These are phyloP conservation scores for Herpomyces periplanetae DNA, from an alignment of 2,329 filamentous ascomycete species.

Conservation along the genomic window DNA sequence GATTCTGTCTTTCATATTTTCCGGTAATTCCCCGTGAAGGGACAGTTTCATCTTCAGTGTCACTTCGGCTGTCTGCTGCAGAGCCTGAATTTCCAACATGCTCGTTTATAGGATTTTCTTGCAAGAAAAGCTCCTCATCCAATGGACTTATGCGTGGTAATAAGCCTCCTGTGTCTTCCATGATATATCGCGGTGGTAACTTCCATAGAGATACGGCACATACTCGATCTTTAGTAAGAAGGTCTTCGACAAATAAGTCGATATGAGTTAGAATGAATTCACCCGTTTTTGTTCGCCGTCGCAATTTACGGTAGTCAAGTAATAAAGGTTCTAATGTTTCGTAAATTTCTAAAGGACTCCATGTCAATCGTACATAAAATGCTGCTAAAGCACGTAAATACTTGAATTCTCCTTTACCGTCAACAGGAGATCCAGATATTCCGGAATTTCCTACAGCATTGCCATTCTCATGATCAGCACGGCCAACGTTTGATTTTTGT, in stretches of 20 bases:
- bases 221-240: conserved; percentile 53
- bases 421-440: too few species aligned
- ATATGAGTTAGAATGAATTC: conserved; percentile 30
- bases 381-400: conserved; percentile 61
- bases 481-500: conserved; percentile 4
- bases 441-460: too few species aligned
- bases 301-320: conserved; percentile 43
- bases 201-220: conserved; percentile 79
- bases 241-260: conserved; percentile 72
- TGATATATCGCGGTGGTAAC: conserved; percentile 33
- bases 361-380: conserved; percentile 71
- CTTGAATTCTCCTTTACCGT: conserved; percentile 14
- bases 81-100: too few species aligned
- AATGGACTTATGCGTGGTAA: conserved; percentile 53
- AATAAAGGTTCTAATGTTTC: conserved; percentile 39
- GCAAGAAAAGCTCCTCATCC: conserved; percentile 27
- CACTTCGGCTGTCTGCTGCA: too few species aligned
- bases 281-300: conserved; percentile 29
- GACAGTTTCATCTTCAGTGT: too few species aligned
- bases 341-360: conserved; percentile 44
- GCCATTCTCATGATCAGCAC: conserved; percentile 1
- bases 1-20: too few species aligned
- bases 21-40: too few species aligned
- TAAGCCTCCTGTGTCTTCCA: conserved; percentile 61
- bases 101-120: too few species aligned